Base-by-base conservation (phyloP, 345 rosid genomes). In the Citrus hindsii region DNA sequence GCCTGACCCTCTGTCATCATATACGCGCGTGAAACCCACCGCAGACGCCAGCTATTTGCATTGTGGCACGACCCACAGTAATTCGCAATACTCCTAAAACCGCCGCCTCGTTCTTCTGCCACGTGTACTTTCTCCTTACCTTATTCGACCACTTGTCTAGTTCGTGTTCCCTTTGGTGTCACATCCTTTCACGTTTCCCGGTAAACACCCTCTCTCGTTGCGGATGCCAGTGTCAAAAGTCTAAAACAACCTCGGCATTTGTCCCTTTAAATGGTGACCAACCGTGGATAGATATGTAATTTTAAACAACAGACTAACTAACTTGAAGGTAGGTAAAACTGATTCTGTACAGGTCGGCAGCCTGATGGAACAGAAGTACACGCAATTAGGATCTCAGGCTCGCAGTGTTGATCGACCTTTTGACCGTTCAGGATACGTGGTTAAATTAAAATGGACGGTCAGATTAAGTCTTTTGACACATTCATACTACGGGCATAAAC, bases 61-160 rank as follows among this genome's bases (percentile, higher is more conserved):
- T 33, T 70, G 79, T 83, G 80, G 76, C 83, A 68, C 72, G 70
- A 78, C 82, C 82, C 77, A 81, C 86, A 53, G 79, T 83, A 51
- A 76, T 75, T 68, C 71, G 67, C 7, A 62, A 70, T 68, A 42
- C 25, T 59, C 38, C 53, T 56, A 55, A 84, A 80, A 77, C 87
- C 76, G 82, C 48, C 56, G 63, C 48, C 79, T 74, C 72, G 2
- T 62, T 58, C 70, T 30, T 25, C 42, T 69, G 88, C 91, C 90
- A 87, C 87, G 86, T 88, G 82, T 62, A 82, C 13, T 14, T 62
- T 5, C 59, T 46, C 5, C 38, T 10, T 21, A 76, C 25, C 30
- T 7, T 73, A 70, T 63, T 74, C 66, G 35, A 77, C 85, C 92
- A 91, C 90, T 83, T 89, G 86, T 85, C 86, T 51, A 30, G 78